Percentiles rank a stretch among this genome's conserved stretches.
Conservation (phyloP, 1,139 yeast species). For the Pichia sp. region DNA sequence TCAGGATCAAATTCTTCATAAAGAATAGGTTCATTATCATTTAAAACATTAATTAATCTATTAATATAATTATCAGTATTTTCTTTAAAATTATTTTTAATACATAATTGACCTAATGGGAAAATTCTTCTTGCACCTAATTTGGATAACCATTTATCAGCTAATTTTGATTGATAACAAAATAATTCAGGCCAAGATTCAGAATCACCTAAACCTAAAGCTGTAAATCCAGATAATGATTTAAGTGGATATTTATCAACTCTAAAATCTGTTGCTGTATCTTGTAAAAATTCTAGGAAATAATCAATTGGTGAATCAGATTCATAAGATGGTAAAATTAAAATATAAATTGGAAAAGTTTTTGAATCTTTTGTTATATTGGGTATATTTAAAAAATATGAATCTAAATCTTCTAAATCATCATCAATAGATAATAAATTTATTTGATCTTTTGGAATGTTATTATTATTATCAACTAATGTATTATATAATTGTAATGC, state of each 20-base stretch:
- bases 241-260: slow-evolving; percentile 75
- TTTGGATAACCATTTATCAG: slow-evolving; percentile 73
- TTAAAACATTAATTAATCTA: slow-evolving; percentile 50
- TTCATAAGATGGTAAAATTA: slow-evolving; percentile 86
- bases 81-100: slow-evolving; percentile 62
- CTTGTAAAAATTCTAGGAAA: slow-evolving; percentile 73
- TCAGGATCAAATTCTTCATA: slow-evolving; percentile 42
- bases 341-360: slow-evolving; percentile 47
- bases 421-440: slow-evolving; percentile 63
- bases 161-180: slow-evolving; percentile 77
- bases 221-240: slow-evolving; percentile 69
- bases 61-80: slow-evolving; percentile 63
- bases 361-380: slow-evolving; percentile 31
- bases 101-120: slow-evolving; percentile 82
- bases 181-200: slow-evolving; percentile 84
- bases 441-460: slow-evolving; percentile 41
- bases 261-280: slow-evolving; percentile 79
- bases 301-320: slow-evolving; percentile 90
- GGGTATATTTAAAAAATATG: slow-evolving; percentile 68
- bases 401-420: slow-evolving; percentile 80
- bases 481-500: slow-evolving; percentile 47
- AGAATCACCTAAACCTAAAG: slow-evolving; percentile 80
- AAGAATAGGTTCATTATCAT: slow-evolving; percentile 62
- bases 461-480: slow-evolving; percentile 21
- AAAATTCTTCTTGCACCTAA: slow-evolving; percentile 79